These are phyloP conservation scores for Calycina herbarum DNA, from an alignment of 2,329 filamentous ascomycete genomes.

Conservation along the genomic window DNA sequence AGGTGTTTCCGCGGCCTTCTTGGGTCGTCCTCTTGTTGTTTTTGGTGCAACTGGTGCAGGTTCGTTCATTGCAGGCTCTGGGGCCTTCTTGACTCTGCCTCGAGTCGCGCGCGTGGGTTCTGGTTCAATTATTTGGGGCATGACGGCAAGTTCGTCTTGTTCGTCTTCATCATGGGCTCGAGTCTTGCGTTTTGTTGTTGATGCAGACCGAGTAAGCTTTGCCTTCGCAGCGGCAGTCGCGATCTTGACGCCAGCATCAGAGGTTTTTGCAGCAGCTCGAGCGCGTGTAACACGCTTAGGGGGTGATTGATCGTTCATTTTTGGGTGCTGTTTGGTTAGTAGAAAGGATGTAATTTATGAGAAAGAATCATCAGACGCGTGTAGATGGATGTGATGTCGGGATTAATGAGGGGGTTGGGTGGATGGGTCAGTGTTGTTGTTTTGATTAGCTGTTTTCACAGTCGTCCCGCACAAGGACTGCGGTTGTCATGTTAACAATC, in stretches of 20 bases:
- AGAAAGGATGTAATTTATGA: not conserved
- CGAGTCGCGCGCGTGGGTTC: slow-evolving; percentile 41
- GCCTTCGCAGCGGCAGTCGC: slow-evolving; percentile 49
- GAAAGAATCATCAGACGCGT: no score
- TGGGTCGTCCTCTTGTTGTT: slow-evolving; percentile 47
- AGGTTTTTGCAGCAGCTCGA: slow-evolving; percentile 44
- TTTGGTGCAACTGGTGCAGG: slow-evolving; percentile 32
- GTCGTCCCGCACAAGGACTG: no score
- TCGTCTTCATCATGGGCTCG: slow-evolving; percentile 49
- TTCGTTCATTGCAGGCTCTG: slow-evolving; percentile 28
- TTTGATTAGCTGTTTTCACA: no score
- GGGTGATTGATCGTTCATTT: slow-evolving; percentile 55
- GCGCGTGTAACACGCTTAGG: slow-evolving; percentile 61
- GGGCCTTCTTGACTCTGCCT: slow-evolving; percentile 48
- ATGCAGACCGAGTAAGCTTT: slow-evolving; percentile 38
- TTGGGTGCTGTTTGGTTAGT: slow-evolving; percentile 24
- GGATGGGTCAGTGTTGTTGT: no score
- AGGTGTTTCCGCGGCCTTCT: slow-evolving; percentile 39
- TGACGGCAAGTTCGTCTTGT: slow-evolving; percentile 20
- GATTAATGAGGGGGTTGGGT: no score
- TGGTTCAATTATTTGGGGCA: slow-evolving; percentile 32
- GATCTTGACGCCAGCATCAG: slow-evolving; percentile 44
- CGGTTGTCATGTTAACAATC: no score
- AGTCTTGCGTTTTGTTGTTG: slow-evolving; percentile 54
- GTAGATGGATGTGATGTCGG: no score